These are phyloP conservation scores for Fusarium ramigenum DNA, from an alignment of 2,329 filamentous ascomycete species.

Conservation along the genomic window DNA sequence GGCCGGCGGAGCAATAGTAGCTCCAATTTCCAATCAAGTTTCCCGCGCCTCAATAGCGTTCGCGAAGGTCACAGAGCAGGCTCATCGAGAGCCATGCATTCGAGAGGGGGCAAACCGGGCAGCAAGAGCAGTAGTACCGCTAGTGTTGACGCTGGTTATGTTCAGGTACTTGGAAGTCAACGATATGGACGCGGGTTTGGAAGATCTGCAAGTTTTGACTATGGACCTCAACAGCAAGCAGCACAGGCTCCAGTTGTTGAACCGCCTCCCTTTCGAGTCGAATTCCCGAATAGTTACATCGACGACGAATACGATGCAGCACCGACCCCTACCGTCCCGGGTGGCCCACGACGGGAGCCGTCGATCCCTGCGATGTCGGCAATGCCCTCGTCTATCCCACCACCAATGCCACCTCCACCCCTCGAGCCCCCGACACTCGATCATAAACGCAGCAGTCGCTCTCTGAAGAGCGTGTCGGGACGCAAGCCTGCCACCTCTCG, in stretches of 20 bases:
- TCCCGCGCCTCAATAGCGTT: constrained; percentile 71
- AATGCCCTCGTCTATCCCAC: constrained; percentile 43
- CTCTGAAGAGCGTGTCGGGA: constrained; percentile 59
- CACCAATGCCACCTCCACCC: constrained; percentile 51
- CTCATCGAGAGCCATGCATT: constrained; percentile 55
- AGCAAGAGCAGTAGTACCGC: constrained; percentile 77
- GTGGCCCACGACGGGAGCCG: constrained; percentile 70
- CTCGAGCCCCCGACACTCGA: constrained; percentile 54
- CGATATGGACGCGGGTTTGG: constrained; percentile 63
- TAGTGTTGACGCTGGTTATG: constrained; percentile 72
- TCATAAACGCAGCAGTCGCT: constrained; percentile 66
- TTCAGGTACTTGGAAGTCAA: constrained; percentile 65
- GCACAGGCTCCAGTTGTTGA: constrained; percentile 42
- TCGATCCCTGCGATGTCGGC: constrained; percentile 49
- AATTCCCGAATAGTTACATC: constrained; percentile 60
- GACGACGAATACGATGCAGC: constrained; percentile 77
- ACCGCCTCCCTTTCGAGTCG: constrained; percentile 55
- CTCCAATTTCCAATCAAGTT: constrained; percentile 71
- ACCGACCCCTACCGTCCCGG: constrained; percentile 85
- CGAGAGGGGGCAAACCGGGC: constrained; percentile 68
- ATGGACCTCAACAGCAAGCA: constrained; percentile 58
- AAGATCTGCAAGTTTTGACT: constrained; percentile 80
- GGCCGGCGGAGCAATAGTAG: constrained; percentile 82
- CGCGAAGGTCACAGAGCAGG: constrained; percentile 56
- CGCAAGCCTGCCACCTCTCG: constrained; percentile 44